Conservation (phyloP, 306 rosid genomes). For the Carpinus fangiana region DNA sequence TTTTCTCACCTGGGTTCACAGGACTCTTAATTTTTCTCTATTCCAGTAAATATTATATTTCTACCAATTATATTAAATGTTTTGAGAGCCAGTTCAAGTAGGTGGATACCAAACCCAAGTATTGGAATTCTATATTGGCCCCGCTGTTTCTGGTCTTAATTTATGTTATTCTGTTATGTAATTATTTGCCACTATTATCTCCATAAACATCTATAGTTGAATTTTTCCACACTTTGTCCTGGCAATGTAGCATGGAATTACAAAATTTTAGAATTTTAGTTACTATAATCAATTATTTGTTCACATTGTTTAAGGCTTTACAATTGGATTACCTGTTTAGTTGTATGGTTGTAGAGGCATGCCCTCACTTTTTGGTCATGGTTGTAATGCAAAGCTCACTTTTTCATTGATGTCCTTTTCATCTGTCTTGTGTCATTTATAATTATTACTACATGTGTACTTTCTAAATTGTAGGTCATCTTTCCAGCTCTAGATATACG, state of each 20-base stretch:
- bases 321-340: not conserved
- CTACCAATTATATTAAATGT: not conserved
- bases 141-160: not conserved
- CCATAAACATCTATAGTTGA: not conserved
- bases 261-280: not conserved
- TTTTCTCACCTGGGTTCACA: not conserved
- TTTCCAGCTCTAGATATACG: slow-evolving; percentile 36
- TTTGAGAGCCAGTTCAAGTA: not conserved
- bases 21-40: not conserved
- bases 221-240: not conserved
- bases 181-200: not conserved
- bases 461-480: slow-evolving; percentile 29
- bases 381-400: not conserved
- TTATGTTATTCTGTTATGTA: not conserved
- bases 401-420: not conserved
- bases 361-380: not conserved
- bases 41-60: not conserved
- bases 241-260: not conserved
- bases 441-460: not conserved
- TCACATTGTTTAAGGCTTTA: not conserved
- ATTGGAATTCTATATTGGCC: not conserved
- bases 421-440: not conserved
- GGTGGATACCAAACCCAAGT: not conserved
- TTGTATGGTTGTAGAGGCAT: not conserved
- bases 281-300: not conserved